Percentiles rank a stretch among this genome's conserved stretches.
Evolutionary conservation across 768 basidiomycete genomes (phyloP).

Genomic region (Rhizopogon rudus): DNA sequence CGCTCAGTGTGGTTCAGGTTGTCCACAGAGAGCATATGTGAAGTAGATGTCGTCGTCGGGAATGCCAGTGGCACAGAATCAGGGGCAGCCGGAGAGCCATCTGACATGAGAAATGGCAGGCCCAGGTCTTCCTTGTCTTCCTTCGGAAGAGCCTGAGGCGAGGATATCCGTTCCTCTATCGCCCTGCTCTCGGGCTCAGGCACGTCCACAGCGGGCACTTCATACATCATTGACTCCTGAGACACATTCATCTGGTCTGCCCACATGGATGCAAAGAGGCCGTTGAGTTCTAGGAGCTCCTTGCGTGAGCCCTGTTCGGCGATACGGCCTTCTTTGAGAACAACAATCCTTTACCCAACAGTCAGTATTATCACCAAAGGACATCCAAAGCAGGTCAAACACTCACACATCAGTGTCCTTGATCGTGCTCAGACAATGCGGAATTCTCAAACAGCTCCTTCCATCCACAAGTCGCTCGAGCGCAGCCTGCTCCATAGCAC

Average conservation of each 20-base stretch:
- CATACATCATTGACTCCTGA: not conserved
- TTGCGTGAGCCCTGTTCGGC: conserved; percentile 77
- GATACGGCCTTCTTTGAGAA: conserved; percentile 86
- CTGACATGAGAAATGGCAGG: conserved; percentile 33
- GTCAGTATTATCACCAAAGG: not conserved
- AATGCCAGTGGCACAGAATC: conserved; percentile 33
- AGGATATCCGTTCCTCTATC: too few species aligned
- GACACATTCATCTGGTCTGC: conserved; percentile 66
- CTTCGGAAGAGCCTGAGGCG: too few species aligned
- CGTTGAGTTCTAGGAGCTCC: conserved; percentile 67
- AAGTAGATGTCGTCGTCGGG: conserved; percentile 25
- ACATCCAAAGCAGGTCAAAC: not conserved
- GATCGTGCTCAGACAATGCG: conserved; percentile 33
- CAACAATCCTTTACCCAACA: conserved; percentile 62
- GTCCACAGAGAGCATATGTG: conserved; percentile 26
- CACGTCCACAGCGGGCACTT: not conserved
- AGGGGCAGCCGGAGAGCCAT: conserved; percentile 12
- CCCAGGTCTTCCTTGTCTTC: not conserved
- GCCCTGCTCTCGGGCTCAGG: too few species aligned
- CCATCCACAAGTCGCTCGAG: conserved; percentile 19
- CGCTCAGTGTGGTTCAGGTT: conserved; percentile 9
- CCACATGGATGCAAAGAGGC: conserved; percentile 85
- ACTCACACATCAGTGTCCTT: conserved; percentile 56
- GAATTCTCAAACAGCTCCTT: not conserved
- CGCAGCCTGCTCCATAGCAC: conserved; percentile 8